Conservation (phyloP, 192 early-diverging fungal species). For the Linderina pennispora region DNA sequence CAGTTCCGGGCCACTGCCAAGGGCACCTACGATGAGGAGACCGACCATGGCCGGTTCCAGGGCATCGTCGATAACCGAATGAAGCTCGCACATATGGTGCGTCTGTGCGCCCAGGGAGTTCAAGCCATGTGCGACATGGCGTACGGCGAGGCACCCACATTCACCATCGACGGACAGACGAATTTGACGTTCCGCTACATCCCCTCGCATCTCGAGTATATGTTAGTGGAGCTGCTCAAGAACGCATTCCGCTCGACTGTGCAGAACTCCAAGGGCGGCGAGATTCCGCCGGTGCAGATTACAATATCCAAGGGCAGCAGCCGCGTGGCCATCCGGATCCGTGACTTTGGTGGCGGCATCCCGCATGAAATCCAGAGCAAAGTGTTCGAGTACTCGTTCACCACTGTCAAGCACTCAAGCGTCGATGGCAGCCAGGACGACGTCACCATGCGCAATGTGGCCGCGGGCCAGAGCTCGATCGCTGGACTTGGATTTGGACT, state of each 20-base stretch:
- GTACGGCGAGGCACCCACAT: conserved; percentile 70
- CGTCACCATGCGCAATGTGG: not conserved
- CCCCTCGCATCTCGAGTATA: conserved; percentile 82
- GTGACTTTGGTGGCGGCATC: conserved; percentile 88
- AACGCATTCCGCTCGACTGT: conserved; percentile 80
- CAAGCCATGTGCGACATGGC: conserved; percentile 80
- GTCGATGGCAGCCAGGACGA: conserved; percentile 2
- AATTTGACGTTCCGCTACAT: conserved; percentile 53
- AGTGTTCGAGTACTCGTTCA: conserved; percentile 87
- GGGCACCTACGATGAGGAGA: not conserved
- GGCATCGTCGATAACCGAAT: conserved; percentile 19
- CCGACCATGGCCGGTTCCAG: conserved; percentile 9
- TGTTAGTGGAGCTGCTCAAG: conserved; percentile 79
- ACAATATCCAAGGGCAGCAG: conserved; percentile 64
- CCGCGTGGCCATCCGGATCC: conserved; percentile 70
- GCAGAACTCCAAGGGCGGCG: conserved; percentile 25
- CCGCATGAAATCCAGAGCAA: conserved; percentile 55
- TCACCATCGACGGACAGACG: conserved; percentile 45
- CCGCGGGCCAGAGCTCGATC: conserved; percentile 3
- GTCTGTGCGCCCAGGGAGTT: conserved; percentile 58
- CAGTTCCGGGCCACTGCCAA: conserved; percentile 8
- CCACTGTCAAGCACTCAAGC: conserved; percentile 62
- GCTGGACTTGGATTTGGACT: conserved; percentile 31
- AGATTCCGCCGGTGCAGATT: conserved; percentile 67
- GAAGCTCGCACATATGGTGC: conserved; percentile 40